These are phyloP conservation scores for Candida sanyaensis DNA, from an alignment of 1,139 yeast species.

Conservation along the genomic window DNA sequence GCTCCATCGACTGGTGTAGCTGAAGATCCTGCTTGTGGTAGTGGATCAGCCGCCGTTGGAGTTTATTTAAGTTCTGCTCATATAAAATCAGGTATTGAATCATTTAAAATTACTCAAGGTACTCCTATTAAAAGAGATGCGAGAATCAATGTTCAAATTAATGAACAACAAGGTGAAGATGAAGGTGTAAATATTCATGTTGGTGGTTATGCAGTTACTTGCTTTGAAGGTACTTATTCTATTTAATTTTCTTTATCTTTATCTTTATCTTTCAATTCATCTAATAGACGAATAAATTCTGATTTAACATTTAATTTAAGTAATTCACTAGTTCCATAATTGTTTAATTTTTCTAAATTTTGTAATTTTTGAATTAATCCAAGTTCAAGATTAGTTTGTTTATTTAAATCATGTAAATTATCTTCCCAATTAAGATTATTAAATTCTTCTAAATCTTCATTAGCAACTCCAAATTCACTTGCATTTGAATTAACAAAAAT, in stretches of 20 bases:
- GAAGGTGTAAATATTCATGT: constrained; percentile 19
- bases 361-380: constrained; percentile 20
- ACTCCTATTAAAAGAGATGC: constrained; percentile 36
- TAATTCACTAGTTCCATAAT: constrained; percentile 26
- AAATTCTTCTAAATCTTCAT: constrained; percentile 60
- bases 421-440: constrained; percentile 32
- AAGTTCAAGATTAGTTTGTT: constrained; percentile 22
- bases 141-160: constrained; percentile 19
- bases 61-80: constrained; percentile 20
- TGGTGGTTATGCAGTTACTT: constrained; percentile 33
- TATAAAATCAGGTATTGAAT: constrained; percentile 1
- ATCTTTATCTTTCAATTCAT: not conserved
- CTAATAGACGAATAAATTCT: constrained; percentile 4
- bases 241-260: not conserved
- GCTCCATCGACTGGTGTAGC: constrained; percentile 33
- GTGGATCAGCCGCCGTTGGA: constrained; percentile 45
- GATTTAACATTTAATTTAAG: constrained; percentile 25
- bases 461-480: constrained; percentile 58
- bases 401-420: constrained; percentile 25
- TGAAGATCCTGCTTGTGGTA: constrained; percentile 58
- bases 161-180: constrained; percentile 11
- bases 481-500: constrained; percentile 43
- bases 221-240: constrained; percentile 27
- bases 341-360: constrained; percentile 15
- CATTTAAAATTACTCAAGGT: constrained; percentile 32